Evolutionary conservation across 306 rosid species (phyloP).

Genomic region (Elaeagnus macrophylla): DNA sequence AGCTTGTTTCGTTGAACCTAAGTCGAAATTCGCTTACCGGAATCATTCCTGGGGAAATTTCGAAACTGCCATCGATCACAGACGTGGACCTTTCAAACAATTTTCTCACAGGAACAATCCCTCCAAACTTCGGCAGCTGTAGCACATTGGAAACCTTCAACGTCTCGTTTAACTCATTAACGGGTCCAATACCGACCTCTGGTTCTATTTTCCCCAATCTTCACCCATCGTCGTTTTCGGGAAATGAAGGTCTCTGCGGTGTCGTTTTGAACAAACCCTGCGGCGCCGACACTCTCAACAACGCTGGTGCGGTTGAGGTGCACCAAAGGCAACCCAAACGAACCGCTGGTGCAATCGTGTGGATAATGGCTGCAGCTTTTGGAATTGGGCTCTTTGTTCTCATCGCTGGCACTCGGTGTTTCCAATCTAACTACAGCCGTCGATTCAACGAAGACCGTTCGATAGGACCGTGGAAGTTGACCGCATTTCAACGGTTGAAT

Average conservation of each 20-base stretch:
- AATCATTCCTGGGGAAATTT: conserved; percentile 86
- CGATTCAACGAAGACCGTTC: conserved; percentile 31
- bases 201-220: conserved; percentile 50
- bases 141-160: conserved; percentile 63
- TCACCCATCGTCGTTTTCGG: conserved; percentile 70
- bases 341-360: conserved; percentile 75
- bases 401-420: conserved; percentile 79
- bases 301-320: conserved; percentile 24
- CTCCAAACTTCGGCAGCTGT: conserved; percentile 66
- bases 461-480: conserved; percentile 74
- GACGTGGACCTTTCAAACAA: conserved; percentile 76
- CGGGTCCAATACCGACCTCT: conserved; percentile 68
- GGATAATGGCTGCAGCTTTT: conserved; percentile 85
- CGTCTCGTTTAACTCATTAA: conserved; percentile 60
- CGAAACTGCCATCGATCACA: conserved; percentile 62
- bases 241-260: conserved; percentile 78
- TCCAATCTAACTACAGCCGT: conserved; percentile 55
- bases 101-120: conserved; percentile 74
- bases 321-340: conserved; percentile 42
- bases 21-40: conserved; percentile 69
- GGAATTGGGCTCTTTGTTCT: conserved; percentile 77
- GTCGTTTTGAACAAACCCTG: conserved; percentile 49
- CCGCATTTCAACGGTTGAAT: conserved; percentile 79
- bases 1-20: conserved; percentile 47
- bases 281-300: conserved; percentile 23